Evolutionary conservation across 257 asterid genomes (phyloP).

Genomic region (Solanum lycopersicoides): DNA sequence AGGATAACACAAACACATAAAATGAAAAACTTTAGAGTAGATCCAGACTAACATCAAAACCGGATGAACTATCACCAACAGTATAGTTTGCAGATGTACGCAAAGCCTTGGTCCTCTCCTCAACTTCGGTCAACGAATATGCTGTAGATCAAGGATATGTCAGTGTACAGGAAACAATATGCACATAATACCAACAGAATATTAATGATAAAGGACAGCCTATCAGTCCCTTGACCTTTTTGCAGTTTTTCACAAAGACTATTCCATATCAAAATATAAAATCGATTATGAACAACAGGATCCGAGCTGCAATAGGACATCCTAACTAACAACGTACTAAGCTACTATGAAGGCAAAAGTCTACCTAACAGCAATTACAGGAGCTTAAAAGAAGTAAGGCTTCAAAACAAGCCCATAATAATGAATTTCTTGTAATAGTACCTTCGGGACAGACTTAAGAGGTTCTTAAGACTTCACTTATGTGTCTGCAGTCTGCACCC

Average conservation of each 20-base stretch:
- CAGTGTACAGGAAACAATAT: neutral
- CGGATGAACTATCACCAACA: constrained; percentile 42
- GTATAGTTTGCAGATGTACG: constrained; percentile 36
- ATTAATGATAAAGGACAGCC: neutral
- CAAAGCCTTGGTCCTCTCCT: constrained; percentile 44
- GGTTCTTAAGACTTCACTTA: neutral
- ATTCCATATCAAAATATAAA: neutral
- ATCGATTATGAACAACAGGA: neutral
- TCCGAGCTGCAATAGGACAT: neutral
- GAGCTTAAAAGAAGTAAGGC: neutral
- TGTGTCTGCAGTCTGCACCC: neutral
- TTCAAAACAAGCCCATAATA: neutral
- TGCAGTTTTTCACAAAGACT: neutral
- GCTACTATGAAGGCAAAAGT: neutral
- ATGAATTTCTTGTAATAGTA: neutral
- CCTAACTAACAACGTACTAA: neutral
- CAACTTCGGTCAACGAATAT: constrained; percentile 52
- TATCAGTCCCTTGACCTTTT: neutral
- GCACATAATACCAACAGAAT: neutral
- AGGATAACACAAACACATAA: neutral
- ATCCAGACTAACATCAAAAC: constrained; percentile 45
- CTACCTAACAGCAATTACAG: neutral
- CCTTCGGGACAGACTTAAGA: neutral
- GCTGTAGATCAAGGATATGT: constrained; percentile 29
- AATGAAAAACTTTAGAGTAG: constrained; percentile 6